A percentile compares a stretch with the other conserved stretches of the same genome.
phyloP scores from a whole-genome alignment of 306 rosid genomes.

The Elaeagnus macrophylla region DNA sequence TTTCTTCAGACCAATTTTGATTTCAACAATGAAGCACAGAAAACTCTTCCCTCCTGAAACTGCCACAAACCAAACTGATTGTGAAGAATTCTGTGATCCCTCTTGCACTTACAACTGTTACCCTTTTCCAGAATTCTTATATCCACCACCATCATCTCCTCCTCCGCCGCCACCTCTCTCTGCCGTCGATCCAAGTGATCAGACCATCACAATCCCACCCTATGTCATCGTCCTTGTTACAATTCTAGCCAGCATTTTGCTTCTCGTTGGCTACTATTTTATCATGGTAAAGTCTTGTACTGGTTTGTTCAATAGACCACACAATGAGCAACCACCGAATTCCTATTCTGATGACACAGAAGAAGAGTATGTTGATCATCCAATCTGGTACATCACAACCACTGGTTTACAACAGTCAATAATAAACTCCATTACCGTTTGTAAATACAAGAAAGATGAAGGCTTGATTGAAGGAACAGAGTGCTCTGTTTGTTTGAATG shows the following conservation, averaged over 20 bases:
- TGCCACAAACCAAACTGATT: constrained; percentile 41
- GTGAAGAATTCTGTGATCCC: constrained; percentile 44
- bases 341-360: constrained; percentile 22
- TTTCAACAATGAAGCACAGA: constrained; percentile 41
- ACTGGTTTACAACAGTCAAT: constrained; percentile 56
- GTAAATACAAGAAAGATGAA: constrained; percentile 39
- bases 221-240: constrained; percentile 33
- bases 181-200: constrained; percentile 7
- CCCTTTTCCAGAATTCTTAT: constrained; percentile 29
- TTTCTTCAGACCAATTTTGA: constrained; percentile 18
- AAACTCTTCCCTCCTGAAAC: constrained; percentile 42
- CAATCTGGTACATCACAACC: constrained; percentile 57
- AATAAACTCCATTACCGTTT: constrained; percentile 51
- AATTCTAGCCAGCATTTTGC: constrained; percentile 28
- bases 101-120: constrained; percentile 42
- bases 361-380: constrained; percentile 46
- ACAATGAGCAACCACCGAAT: constrained; percentile 6
- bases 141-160: constrained; percentile 32
- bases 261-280: constrained; percentile 38
- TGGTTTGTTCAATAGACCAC: constrained; percentile 23
- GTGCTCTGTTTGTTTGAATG: constrained; percentile 64
- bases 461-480: constrained; percentile 63
- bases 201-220: constrained; percentile 29
- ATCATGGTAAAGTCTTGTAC: constrained; percentile 40
- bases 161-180: constrained; percentile 17